These are phyloP conservation scores for Cladorrhinum sp. DNA, from an alignment of 2,329 filamentous ascomycete species.

Conservation along the genomic window DNA sequence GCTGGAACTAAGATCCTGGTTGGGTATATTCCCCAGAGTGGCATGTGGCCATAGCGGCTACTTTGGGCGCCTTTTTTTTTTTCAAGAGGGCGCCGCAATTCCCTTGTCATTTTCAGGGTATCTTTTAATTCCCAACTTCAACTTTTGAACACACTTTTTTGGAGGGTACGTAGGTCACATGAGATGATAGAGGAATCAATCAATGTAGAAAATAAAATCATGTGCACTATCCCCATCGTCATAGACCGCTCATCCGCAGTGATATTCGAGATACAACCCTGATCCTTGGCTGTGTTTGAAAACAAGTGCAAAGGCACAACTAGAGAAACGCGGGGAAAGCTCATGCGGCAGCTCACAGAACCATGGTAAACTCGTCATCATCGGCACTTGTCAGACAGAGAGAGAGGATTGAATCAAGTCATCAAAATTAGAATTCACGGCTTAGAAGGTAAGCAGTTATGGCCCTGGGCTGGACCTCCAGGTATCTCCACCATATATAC, in stretches of 20 bases:
- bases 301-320: background rate
- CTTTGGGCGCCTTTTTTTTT: background rate
- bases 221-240: background rate
- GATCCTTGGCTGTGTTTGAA: constrained; percentile 1
- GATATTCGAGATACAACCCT: background rate
- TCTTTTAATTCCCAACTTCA: too few relatives aligned
- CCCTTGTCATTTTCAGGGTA: too few relatives aligned
- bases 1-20: constrained; percentile 24
- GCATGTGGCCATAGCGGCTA: constrained; percentile 9
- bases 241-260: background rate
- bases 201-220: background rate
- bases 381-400: background rate
- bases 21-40: constrained; percentile 22
- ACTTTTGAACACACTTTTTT: too few relatives aligned
- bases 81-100: background rate
- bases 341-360: too few relatives aligned
- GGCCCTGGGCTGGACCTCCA: background rate
- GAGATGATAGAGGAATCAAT: background rate
- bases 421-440: background rate
- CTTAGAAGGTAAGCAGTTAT: background rate
- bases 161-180: too few relatives aligned
- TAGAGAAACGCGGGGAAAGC: constrained; percentile 1
- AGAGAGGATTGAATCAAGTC: background rate
- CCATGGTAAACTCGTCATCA: background rate
- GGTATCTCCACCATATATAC: background rate